Base-by-base conservation (phyloP, 495 filamentous ascomycete species). In the Bacidia gigantensis region DNA sequence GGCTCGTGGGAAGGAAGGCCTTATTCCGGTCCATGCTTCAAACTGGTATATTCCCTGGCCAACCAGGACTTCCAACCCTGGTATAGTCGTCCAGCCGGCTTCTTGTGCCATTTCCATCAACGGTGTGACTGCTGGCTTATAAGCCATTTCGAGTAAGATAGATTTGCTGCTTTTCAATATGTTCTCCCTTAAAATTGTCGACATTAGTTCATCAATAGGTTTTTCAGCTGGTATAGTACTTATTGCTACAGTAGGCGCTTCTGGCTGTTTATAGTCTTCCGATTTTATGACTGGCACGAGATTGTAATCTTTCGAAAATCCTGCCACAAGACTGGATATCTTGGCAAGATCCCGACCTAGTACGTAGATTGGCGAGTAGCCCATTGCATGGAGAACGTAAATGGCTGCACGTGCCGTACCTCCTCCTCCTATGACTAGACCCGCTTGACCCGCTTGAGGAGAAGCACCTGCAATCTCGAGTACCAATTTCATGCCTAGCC, bases 111-210 rank as follows among this genome's bases (percentile, higher is more conserved):
- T 65, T 64, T 81, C 74, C 86, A 97, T 96, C 61, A 96, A 62
- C 22, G 84, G 73, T 12, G 92, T 99, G 24, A 83, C 74, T 0
- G 77, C 64, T 23, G 92, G 93, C 64, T 84, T 94, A 65, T 99
- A 99, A 2, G 92, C 89, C 92, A 99, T 96, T 70, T 99, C 92
- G 1, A 95, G 68, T 51, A 96, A 68, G 26, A 94, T 80, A 3
- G 59, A 62, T 10, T 63, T 62, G 26, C 71, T 64, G 0, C 59
- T 61, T 18, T 40, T 7, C 55, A 99, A 75, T 10, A 86, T 58
- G 43, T 73, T 72, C 29, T 35, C 29, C 2, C 68, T 68, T 14
- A 97, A 67, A 10, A 84, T 73, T 59, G 82, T 83, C 21, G 77
- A 71, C 73, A 94, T 80, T 26, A 64, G 66, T 3, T 71, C 56